Evolutionary conservation across 2,329 filamentous ascomycete genomes (phyloP).

Genomic region (Botrytis elliptica): DNA sequence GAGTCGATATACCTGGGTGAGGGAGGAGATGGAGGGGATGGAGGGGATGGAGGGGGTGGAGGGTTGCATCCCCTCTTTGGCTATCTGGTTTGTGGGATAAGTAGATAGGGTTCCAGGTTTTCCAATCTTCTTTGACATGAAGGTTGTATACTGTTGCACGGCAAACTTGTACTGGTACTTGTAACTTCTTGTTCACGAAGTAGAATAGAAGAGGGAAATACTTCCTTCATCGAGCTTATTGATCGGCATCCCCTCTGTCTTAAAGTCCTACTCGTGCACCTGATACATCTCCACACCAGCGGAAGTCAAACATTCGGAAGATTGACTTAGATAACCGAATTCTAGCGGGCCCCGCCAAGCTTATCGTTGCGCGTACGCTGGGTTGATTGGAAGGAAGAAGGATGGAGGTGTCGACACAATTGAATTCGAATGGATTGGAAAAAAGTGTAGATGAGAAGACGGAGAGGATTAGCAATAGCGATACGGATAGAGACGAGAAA

Average conservation of each 20-base stretch:
- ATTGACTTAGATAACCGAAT: neutral
- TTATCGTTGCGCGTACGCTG: neutral
- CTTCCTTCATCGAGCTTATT: neutral
- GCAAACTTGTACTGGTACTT: neutral
- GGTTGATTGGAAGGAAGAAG: neutral
- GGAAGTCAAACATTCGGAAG: neutral
- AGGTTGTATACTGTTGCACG: neutral
- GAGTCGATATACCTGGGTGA: neutral
- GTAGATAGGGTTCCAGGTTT: neutral
- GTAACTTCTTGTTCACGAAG: neutral
- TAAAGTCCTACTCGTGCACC: neutral
- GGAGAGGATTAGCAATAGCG: neutral
- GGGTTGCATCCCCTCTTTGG: neutral
- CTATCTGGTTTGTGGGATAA: neutral
- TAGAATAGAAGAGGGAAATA: neutral
- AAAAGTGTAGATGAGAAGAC: neutral
- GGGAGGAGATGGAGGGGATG: neutral
- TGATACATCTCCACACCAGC: neutral
- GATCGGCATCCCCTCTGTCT: neutral
- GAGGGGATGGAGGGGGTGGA: neutral
- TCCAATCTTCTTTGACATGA: neutral
- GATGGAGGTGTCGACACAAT: neutral
- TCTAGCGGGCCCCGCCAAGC: slow-evolving; percentile 5
- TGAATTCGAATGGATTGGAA: neutral
- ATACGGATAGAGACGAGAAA: neutral